phyloP scores from a whole-genome alignment of 2,329 filamentous ascomycete species.

The Fusarium albosuccineum region DNA sequence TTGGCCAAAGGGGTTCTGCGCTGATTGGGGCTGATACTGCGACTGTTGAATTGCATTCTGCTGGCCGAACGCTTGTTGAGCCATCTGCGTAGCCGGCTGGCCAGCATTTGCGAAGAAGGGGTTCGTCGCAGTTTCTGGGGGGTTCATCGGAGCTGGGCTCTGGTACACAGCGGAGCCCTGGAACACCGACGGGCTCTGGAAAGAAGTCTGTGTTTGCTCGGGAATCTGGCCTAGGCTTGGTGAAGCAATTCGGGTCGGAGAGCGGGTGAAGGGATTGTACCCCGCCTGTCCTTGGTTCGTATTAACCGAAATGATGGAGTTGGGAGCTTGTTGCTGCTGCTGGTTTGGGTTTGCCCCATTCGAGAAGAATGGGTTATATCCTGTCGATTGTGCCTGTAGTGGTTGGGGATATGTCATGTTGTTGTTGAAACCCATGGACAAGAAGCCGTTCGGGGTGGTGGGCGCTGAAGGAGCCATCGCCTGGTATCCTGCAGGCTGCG shows the following conservation, averaged over 20 bases:
- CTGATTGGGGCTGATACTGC: slow-evolving; percentile 31
- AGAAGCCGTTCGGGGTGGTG: slow-evolving; percentile 56
- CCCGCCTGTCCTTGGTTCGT: slow-evolving; percentile 52
- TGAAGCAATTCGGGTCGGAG: slow-evolving; percentile 64
- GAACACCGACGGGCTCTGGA: slow-evolving; percentile 50
- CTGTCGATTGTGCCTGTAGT: slow-evolving; percentile 55
- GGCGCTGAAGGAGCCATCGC: slow-evolving; percentile 58
- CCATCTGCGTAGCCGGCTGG: slow-evolving; percentile 45
- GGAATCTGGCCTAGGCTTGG: slow-evolving; percentile 65
- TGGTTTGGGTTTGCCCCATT: slow-evolving; percentile 51
- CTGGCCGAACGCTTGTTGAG: slow-evolving; percentile 47
- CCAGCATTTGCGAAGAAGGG: slow-evolving; percentile 53
- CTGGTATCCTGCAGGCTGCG: slow-evolving; percentile 58
- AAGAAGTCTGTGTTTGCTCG: slow-evolving; percentile 63
- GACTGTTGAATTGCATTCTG: slow-evolving; percentile 38
- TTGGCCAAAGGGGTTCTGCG: slow-evolving; percentile 47
- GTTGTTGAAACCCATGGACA: slow-evolving; percentile 56
- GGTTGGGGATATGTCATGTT: slow-evolving; percentile 59
- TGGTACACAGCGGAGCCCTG: slow-evolving; percentile 52
- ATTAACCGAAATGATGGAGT: slow-evolving; percentile 53
- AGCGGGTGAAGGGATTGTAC: slow-evolving; percentile 64
- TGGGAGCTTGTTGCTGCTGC: slow-evolving; percentile 51
- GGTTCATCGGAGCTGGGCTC: slow-evolving; percentile 43
- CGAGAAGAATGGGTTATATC: slow-evolving; percentile 67
- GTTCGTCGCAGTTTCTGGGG: slow-evolving; percentile 49